Evolutionary conservation across 768 basidiomycete genomes (phyloP).

Genomic region (Tricholoma flavovirens): DNA sequence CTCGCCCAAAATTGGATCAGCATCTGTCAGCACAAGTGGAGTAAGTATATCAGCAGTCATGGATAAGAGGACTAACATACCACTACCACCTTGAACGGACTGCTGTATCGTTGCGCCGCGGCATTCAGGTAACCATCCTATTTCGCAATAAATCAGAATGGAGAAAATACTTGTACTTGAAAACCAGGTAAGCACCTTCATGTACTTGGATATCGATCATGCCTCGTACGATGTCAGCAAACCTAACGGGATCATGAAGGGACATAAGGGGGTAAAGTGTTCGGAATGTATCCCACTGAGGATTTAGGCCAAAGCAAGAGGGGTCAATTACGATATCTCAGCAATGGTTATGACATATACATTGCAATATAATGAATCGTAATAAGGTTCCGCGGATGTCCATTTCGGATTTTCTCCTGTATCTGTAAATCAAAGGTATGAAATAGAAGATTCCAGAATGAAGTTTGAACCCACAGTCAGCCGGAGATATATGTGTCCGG

Average conservation of each 20-base stretch:
- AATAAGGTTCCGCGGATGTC: conserved; percentile 62
- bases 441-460: not conserved
- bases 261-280: conserved; percentile 60
- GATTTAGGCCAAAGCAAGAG: not conserved
- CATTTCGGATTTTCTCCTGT: conserved; percentile 61
- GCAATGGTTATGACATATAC: conserved; percentile 28
- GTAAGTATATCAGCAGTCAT: not conserved
- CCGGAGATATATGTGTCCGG: conserved; percentile 56
- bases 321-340: not conserved
- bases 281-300: conserved; percentile 61
- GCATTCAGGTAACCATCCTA: conserved; percentile 56
- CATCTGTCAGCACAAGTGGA: conserved; percentile 33
- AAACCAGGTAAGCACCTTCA: conserved; percentile 38
- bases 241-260: conserved; percentile 54
- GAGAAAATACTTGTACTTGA: not conserved
- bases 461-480: conserved; percentile 43
- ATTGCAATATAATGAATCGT: conserved; percentile 64
- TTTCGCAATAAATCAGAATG: not conserved
- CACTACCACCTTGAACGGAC: conserved; percentile 56
- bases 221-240: conserved; percentile 53
- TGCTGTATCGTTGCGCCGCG: conserved; percentile 33
- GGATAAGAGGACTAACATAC: conserved; percentile 30
- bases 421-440: conserved; percentile 28
- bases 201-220: conserved; percentile 65
- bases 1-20: conserved; percentile 57